Evolutionary conservation across 805 yeast species (phyloP).

Genomic region (Wickerhamiella dianesei): DNA sequence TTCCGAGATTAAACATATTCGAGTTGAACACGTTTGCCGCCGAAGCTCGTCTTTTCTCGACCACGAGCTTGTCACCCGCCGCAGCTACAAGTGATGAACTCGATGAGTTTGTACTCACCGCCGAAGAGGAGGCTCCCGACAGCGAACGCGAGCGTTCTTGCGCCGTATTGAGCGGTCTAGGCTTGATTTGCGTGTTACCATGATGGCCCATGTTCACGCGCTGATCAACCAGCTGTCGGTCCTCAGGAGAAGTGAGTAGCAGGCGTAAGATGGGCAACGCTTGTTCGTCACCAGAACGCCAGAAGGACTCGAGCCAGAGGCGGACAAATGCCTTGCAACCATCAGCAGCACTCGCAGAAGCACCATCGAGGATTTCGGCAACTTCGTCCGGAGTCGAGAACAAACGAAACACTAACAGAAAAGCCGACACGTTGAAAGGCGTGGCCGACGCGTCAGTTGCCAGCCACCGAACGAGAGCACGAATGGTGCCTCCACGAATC

Average conservation of each 20-base stretch:
- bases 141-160: not conserved
- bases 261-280: constrained; percentile 27
- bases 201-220: not conserved
- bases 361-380: constrained; percentile 48
- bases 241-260: constrained; percentile 1
- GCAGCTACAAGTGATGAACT: not conserved
- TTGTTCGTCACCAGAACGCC: constrained; percentile 54
- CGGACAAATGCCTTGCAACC: constrained; percentile 27
- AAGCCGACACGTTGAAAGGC: constrained; percentile 50
- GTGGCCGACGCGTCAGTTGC: constrained; percentile 11
- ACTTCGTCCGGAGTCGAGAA: constrained; percentile 57
- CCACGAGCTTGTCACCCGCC: not conserved
- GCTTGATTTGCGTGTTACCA: not conserved
- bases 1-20: constrained; percentile 1
- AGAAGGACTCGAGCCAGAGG: constrained; percentile 77
- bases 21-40: not conserved
- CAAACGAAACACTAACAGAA: constrained; percentile 61
- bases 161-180: not conserved
- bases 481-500: constrained; percentile 26
- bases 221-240: not conserved
- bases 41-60: not conserved
- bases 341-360: constrained; percentile 29
- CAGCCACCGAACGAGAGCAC: constrained; percentile 21
- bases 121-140: not conserved
- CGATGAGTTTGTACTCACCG: not conserved